Base-by-base conservation (phyloP, 1,139 yeast genomes). In the Blastobotrys malaysiensis region DNA sequence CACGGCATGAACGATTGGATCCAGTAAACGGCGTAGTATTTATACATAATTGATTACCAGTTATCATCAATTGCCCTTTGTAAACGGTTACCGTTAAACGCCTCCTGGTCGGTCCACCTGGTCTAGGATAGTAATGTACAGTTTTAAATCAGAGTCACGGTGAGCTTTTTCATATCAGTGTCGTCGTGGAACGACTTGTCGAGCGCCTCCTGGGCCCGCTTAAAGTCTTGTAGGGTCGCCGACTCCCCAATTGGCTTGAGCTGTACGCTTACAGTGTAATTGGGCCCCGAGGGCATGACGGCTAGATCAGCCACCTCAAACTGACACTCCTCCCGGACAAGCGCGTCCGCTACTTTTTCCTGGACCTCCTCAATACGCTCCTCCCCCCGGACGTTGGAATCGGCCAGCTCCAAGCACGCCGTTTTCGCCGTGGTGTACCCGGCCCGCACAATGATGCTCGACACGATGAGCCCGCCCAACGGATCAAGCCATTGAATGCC, bases 1-100 rank as follows among this genome's bases (percentile, higher is more conserved):
- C 79, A 80, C 62, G 96, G 96, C 45, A 79, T 88, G 68, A 95
- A 93, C 73, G 97, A 93, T 74, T 93, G 99, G 99, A 79, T 84
- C 57, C 67, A 74, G 50, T 73, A 66, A 65, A 56, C n/a, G n/a
- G n/a, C n/a, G n/a, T 45, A 44, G 9, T 20, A 18, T 14, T 31
- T 18, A 22, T 52, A 3, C 36, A 18, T 11, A 22, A 14, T 14
- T 19, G 9, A 9, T 39, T 36, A 5, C 16, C 9, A 13, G n/a
- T 5, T 11, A 5, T 39, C 14, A 18, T n/a, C 22, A 43, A 26
- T 20, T 9, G 24, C 11, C 13, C n/a, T 3, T 27, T 9, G 11
- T 9, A 27, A 27, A 27, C 9, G 36, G 13, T 27, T 9, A 27
- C 9, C 9, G 13, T 9, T 13, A 9, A 27, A 27, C 11, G n/a